Percentiles rank a stretch among this genome's conserved stretches.
phyloP scores from a whole-genome alignment of 1,139 yeast genomes.

The Debaryomycetaceae sp. region DNA sequence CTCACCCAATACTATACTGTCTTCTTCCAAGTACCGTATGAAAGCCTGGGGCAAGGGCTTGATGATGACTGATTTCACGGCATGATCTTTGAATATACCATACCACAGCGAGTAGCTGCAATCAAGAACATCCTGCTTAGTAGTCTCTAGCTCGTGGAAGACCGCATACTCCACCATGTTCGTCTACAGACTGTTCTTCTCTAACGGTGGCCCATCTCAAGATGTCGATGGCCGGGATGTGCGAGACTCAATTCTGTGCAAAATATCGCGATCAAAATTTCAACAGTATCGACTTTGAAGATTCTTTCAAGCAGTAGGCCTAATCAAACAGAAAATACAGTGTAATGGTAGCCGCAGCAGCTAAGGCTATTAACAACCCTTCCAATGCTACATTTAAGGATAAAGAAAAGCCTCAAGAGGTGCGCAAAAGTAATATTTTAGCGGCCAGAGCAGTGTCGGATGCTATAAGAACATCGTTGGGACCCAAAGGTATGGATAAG shows the following conservation, averaged over 20 bases:
- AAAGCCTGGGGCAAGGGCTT: constrained; percentile 66
- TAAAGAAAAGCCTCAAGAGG: constrained; percentile 97
- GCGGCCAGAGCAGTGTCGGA: constrained; percentile 98
- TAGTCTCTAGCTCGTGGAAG: constrained; percentile 36
- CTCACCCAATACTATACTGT: constrained; percentile 70
- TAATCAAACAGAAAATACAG: neutral
- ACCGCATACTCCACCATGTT: constrained; percentile 13
- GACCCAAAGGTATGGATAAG: constrained; percentile 99
- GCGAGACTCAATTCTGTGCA: neutral
- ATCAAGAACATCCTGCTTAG: constrained; percentile 52
- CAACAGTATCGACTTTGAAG: neutral
- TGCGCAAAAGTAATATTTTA: constrained; percentile 84
- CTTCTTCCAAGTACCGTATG: constrained; percentile 66
- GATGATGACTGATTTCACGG: constrained; percentile 54
- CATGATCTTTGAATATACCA: constrained; percentile 44
- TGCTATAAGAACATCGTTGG: constrained; percentile 94
- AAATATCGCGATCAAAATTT: constrained; percentile 3
- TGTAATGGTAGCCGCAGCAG: constrained; percentile 5
- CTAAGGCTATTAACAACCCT: constrained; percentile 28
- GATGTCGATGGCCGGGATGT: neutral
- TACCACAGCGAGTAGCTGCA: constrained; percentile 81
- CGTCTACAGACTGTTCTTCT: neutral
- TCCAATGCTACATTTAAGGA: constrained; percentile 89
- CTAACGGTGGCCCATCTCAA: neutral
- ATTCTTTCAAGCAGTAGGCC: neutral